phyloP scores from a whole-genome alignment of 2,329 filamentous ascomycete genomes.

The Coniochaeta prunicola region DNA sequence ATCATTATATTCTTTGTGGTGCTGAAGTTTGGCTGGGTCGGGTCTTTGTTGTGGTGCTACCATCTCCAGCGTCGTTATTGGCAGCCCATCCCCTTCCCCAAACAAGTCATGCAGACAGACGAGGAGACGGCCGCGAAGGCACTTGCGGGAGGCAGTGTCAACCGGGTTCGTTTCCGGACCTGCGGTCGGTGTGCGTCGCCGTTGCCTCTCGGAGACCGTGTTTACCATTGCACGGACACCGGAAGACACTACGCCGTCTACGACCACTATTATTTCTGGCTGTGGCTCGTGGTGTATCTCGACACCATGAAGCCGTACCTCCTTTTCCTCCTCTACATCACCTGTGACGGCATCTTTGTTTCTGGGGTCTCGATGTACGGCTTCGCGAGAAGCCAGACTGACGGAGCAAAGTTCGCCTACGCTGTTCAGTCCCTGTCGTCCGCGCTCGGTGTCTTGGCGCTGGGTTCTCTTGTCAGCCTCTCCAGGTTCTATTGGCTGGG shows the following conservation, averaged over 20 bases:
- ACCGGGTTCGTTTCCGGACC: neutral
- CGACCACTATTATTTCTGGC: neutral
- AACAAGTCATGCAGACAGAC: neutral
- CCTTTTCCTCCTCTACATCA: neutral
- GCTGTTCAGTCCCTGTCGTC: no score
- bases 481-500: no score
- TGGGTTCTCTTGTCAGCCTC: no score
- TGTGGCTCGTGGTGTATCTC: neutral
- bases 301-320: neutral
- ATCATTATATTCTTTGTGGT: no score
- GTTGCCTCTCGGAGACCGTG: slow-evolving; percentile 5
- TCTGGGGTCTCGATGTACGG: neutral
- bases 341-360: neutral
- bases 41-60: neutral
- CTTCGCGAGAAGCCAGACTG: neutral
- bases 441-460: no score
- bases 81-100: neutral
- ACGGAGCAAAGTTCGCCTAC: neutral
- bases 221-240: slow-evolving; percentile 5
- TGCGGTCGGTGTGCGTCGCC: neutral
- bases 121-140: neutral
- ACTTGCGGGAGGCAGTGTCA: neutral
- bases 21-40: no score
- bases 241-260: neutral
- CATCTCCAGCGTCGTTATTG: neutral